Base-by-base conservation (phyloP, 441 rosid genomes). In the Eutrema salsugineum region DNA sequence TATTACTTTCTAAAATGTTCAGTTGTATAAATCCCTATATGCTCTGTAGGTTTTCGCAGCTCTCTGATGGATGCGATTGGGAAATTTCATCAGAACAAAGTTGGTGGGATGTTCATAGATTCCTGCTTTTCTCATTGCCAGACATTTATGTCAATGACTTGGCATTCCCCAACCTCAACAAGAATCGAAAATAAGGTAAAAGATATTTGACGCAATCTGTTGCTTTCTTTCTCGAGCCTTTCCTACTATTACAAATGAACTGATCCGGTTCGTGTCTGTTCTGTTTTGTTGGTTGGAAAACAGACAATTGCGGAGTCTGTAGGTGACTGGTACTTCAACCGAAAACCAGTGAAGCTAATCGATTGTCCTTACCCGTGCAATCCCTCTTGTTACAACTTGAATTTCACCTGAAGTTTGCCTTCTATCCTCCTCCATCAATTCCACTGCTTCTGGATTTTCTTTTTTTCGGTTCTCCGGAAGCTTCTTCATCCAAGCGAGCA, bases 291-390 rank as follows among this genome's bases (percentile, higher is more conserved):
- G 62, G 62, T 70, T 76, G 60, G 17, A 74, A 79, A 74, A 79
- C 86, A 95, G 99, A 89, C 91, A 10, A 89, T 93, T 68, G 98
- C 93, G 63, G 92, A 92, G 68, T 74, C 97, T 3, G 96, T 88
- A 15, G 92, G 96, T 40, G 97, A 92, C 72, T 95, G 98, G 99
- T 93, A 85, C 80, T 92, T 90, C 72, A 70, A 84, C 73, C 79
- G 92, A 4, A 60, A 74, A 68, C 76, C 63, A 15, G 85, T 73
- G 77, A 93, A 86, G 87, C 81, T 77, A 77, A 87, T 90, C 0
- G 99, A 95, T 69, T 86, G 96, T 76, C 86, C 93, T 40, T 95
- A 86, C 79, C 96, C 99, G 3, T 92, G 99, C 87, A 92, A 92
- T 70, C 98, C 95, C 39, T 84, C 91, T 62, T 92, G 99, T 86